Evolutionary conservation across 1,139 yeast species (phyloP).

Genomic region (Pichia sp.): DNA sequence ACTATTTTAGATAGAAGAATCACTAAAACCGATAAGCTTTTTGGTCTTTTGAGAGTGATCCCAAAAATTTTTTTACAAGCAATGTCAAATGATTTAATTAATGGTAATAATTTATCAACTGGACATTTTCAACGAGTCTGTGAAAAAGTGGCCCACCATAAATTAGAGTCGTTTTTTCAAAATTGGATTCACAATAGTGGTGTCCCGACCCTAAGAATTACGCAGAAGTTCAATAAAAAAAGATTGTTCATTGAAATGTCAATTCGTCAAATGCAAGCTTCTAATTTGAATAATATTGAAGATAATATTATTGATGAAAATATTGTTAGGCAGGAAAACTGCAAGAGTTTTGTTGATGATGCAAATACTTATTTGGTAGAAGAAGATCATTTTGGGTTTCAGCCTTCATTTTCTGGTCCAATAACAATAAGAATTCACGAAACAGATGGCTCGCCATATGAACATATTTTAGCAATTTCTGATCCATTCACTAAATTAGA

Average conservation of each 20-base stretch:
- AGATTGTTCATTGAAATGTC: conserved; percentile 93
- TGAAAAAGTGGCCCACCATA: conserved; percentile 87
- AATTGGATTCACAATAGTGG: conserved; percentile 95
- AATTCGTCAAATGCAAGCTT: conserved; percentile 79
- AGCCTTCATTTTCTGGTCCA: conserved; percentile 73
- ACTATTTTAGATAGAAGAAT: conserved; percentile 82
- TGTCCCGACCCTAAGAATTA: conserved; percentile 79
- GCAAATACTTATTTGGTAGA: conserved; percentile 34
- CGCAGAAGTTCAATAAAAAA: conserved; percentile 89
- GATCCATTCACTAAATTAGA: conserved; percentile 83
- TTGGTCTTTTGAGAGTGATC: conserved; percentile 85
- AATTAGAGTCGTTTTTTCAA: conserved; percentile 74
- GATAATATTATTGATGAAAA: conserved; percentile 10
- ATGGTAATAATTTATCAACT: conserved; percentile 71
- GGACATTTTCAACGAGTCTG: conserved; percentile 86
- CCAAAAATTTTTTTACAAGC: conserved; percentile 91
- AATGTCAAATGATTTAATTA: conserved; percentile 86
- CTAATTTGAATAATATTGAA: conserved; percentile 34
- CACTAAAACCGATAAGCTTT: conserved; percentile 93
- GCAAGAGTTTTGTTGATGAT: conserved; percentile 38
- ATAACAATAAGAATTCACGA: conserved; percentile 97
- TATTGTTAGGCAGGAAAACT: conserved; percentile 10
- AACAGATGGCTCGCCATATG: conserved; percentile 99
- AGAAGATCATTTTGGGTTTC: conserved; percentile 31
- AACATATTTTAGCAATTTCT: conserved; percentile 88